Evolutionary conservation across 2,329 filamentous ascomycete species (phyloP).

Genomic region (Nothomitra cinnamomea): DNA sequence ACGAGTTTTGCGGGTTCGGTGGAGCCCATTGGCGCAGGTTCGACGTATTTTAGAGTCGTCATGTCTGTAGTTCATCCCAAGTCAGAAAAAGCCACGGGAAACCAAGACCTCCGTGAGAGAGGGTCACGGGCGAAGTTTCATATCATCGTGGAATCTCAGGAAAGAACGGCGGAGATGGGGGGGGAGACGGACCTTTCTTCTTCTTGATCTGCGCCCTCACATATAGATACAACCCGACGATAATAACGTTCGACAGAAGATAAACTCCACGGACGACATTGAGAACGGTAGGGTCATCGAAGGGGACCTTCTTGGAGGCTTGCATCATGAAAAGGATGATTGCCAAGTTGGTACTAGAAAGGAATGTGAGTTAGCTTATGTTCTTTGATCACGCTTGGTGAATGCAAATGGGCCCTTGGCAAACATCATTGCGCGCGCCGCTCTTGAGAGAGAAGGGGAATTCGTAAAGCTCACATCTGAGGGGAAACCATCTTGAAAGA

Average conservation of each 20-base stretch:
- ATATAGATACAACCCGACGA: conserved; percentile 70
- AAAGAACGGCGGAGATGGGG: background rate
- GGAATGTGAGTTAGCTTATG: background rate
- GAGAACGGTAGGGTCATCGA: conserved; percentile 7
- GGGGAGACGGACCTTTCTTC: conserved; percentile 66
- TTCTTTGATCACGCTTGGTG: background rate
- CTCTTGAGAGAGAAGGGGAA: too few relatives aligned
- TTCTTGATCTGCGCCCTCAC: conserved; percentile 74
- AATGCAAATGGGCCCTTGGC: too few relatives aligned
- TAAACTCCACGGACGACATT: conserved; percentile 7
- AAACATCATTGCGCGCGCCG: too few relatives aligned
- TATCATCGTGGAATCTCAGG: too few relatives aligned
- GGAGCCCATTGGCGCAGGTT: conserved; percentile 84
- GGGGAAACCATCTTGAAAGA: too few relatives aligned
- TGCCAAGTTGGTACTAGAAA: conserved; percentile 5
- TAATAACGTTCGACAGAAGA: conserved; percentile 61
- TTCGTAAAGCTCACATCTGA: too few relatives aligned
- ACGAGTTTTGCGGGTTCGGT: conserved; percentile 90
- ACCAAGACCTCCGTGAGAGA: too few relatives aligned
- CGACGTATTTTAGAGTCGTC: conserved; percentile 96
- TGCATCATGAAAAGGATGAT: conserved; percentile 16
- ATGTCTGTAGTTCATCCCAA: conserved; percentile 43
- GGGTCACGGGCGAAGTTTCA: too few relatives aligned
- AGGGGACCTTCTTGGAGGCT: conserved; percentile 7
- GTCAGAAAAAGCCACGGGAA: too few relatives aligned